Base-by-base conservation (phyloP, 169 alveolate species). In the Plasmodium coatneyi region DNA sequence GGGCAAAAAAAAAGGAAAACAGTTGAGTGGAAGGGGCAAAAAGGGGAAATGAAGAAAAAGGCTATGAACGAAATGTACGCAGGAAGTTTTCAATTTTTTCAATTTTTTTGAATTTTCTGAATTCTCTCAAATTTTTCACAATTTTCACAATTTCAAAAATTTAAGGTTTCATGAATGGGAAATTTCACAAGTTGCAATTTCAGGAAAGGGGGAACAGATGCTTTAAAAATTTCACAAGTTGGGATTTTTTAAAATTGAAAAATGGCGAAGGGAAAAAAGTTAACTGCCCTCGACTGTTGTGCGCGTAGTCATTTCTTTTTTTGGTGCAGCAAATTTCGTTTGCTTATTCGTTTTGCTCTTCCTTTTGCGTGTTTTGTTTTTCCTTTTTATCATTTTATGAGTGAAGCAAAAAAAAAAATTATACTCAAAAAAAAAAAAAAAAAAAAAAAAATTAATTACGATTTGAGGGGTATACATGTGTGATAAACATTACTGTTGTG, bases 181-280 rank as follows among this genome's bases (percentile, higher is more conserved):
- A 66, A 66, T 9, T 25, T 66, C 76, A 66, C 30, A 28, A 66
- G 30, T 66, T 66, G 76, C 30, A 25, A 25, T 66, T 66, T 66
- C 32, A 66, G 36, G 76, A 66, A 66, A 9, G 30, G 41, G 32
- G 36, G n/a, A 66, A 66, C 36, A 22, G 16, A 19, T 6, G 36
- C 30, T 25, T 66, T 66, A 81, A 56, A 81, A 81, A 12, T 52
- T 54, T 30, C 90, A 82, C 34, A 82, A 82, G 36, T 82, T 82
- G 71, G 14, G 36, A 82, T 54, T 82, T 56, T 82, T 81, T 54
- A 5, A 12, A 82, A 82, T 32, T 82, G 3, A 9, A 82, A 28
- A 41, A 34, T 32, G 32, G 43, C 41, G n/a, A 25, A 79, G 43
- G 54, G 54, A 79, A 79, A 79, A 79, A 79, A 79, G 30, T 16